Base-by-base conservation (phyloP, 768 basidiomycete genomes). In the Chlorophyllum brunneum region DNA sequence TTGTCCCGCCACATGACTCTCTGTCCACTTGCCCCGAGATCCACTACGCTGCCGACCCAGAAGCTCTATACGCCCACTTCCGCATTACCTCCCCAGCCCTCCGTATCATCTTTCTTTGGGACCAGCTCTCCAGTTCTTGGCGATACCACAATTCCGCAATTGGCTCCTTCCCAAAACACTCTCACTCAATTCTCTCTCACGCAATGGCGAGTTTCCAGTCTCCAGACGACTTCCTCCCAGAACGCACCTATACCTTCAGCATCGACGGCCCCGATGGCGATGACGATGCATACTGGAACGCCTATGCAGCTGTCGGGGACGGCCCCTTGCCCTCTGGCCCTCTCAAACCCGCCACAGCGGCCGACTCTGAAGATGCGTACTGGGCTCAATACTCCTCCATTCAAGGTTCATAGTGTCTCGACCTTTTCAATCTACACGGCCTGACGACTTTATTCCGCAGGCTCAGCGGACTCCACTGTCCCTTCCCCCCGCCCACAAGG, bases 371-470 rank as follows among this genome's bases (percentile, higher is more conserved):
- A 59, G 87, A 88, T 54, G 84, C 83, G 5, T 89, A 89, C 58
- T 89, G 87, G 87, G 85, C 85, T 22, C 83, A 77, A 56, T 89
- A 89, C 63, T 71, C 83, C 26, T 71, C 74, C 16, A 76, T 88
- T 5, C 86, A 89, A 66, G 87, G 87, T 86, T 51, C 59, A 68
- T 59, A 26, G n/a, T 38, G 51, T 27, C 18, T 38, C 27, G 22
- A 24, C 24, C 26, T 4, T 49, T 42, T 8, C 33, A 13, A 11
- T 18, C 31, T 31, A 42, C 44, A 44, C 24, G 42, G 53, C 31
- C 40, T 42, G 36, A 54, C 33, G 41, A 43, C 13, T 48, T 24
- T 11, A 38, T 18, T 38, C 4, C 7, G 29, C 59, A 88, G 86
- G 87, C 48, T 80, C 86, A 24, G 85, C 79, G 13, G 86, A 88